A percentile compares a stretch with the other conserved stretches of the same genome.
Conservation (phyloP, 139 green algal genomes). For the Chlorella sorokiniana region DNA sequence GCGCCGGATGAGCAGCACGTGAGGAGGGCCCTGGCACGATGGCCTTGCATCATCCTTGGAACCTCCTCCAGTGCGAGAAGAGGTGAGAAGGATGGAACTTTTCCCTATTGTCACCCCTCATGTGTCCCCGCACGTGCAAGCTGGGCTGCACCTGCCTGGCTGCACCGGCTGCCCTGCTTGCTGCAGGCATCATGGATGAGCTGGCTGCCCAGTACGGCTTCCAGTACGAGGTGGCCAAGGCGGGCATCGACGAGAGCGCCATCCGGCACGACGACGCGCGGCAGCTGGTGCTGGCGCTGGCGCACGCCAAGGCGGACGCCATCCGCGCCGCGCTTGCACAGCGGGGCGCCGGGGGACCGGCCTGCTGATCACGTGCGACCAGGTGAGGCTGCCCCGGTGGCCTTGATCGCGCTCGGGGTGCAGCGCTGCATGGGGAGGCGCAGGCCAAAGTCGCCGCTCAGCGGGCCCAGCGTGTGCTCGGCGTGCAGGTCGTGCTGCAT, state of each 20-base stretch:
- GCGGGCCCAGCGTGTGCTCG: no score
- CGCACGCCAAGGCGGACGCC: slow-evolving; percentile 75
- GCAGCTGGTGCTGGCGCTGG: slow-evolving; percentile 71
- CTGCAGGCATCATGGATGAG: slow-evolving; percentile 52
- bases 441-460: not conserved
- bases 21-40: not conserved
- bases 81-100: not conserved
- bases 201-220: slow-evolving; percentile 52
- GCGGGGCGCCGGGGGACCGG: not conserved
- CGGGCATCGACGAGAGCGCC: slow-evolving; percentile 85
- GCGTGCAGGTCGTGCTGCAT: slow-evolving; percentile 78
- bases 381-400: slow-evolving; percentile 55
- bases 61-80: slow-evolving; percentile 11
- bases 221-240: slow-evolving; percentile 59
- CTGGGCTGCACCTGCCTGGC: not conserved
- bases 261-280: slow-evolving; percentile 62
- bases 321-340: slow-evolving; percentile 50
- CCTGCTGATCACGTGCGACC: slow-evolving; percentile 74
- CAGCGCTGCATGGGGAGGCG: not conserved
- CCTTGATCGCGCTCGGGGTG: not conserved
- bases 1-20: not conserved
- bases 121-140: not conserved
- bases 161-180: not conserved
- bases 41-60: slow-evolving; percentile 31
- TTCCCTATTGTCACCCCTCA: not conserved